A percentile compares a stretch with the other conserved stretches of the same genome.
These are phyloP conservation scores for Leccinum variicolor DNA, from an alignment of 768 basidiomycete species.

Conservation along the genomic window DNA sequence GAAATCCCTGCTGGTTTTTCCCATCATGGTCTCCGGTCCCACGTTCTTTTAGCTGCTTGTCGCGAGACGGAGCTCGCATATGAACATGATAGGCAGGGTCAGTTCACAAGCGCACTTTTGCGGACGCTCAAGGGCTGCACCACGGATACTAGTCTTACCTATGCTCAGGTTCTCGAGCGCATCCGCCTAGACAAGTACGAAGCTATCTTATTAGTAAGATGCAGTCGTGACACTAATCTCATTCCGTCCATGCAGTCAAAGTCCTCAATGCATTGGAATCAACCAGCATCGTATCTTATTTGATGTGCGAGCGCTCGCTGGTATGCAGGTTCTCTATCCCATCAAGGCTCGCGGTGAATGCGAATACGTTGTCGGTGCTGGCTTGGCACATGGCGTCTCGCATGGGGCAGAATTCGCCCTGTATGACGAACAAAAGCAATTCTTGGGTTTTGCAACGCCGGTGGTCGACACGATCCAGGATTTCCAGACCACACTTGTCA, in stretches of 20 bases:
- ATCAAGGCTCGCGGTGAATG: background rate
- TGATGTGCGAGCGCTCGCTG: constrained; percentile 12
- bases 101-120: constrained; percentile 27
- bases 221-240: background rate
- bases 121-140: background rate
- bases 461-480: constrained; percentile 4
- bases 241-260: constrained; percentile 16
- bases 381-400: constrained; percentile 24
- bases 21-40: constrained; percentile 31
- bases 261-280: constrained; percentile 28
- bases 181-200: constrained; percentile 12
- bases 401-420: constrained; percentile 16
- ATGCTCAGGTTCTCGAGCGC: constrained; percentile 18
- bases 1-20: constrained; percentile 17
- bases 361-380: constrained; percentile 22
- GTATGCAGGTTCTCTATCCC: constrained; percentile 1
- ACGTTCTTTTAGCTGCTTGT: constrained; percentile 44
- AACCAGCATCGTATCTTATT: constrained; percentile 23
- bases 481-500: constrained; percentile 9
- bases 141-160: constrained; percentile 17
- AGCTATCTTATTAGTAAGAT: background rate
- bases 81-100: constrained; percentile 19
- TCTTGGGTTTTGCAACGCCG: background rate
- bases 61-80: constrained; percentile 32
- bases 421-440: constrained; percentile 6